These are phyloP conservation scores for Mucor saturninus DNA, from an alignment of 371 early-diverging fungal species.

Conservation along the genomic window DNA sequence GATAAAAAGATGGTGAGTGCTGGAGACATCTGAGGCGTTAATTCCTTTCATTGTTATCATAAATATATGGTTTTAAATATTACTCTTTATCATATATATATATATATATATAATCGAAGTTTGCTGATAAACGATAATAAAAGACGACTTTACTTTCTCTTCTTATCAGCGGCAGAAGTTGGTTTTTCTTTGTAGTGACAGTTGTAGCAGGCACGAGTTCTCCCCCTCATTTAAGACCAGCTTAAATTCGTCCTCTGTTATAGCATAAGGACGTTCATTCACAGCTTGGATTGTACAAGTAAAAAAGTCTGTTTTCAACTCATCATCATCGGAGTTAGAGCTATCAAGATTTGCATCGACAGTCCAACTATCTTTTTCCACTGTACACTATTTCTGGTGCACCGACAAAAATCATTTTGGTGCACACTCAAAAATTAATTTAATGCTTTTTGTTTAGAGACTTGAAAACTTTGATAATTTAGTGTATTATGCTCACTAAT, in stretches of 20 bases:
- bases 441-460: too few species aligned
- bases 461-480: too few species aligned
- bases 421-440: too few species aligned
- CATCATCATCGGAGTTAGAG: constrained; percentile 40
- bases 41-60: constrained; percentile 61
- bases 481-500: too few species aligned
- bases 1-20: constrained; percentile 51
- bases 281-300: constrained; percentile 42
- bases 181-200: constrained; percentile 22
- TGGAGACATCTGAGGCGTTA: constrained; percentile 51
- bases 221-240: constrained; percentile 47
- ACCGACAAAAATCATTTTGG: too few species aligned
- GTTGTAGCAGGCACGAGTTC: constrained; percentile 4
- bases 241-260: constrained; percentile 32
- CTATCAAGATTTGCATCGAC: constrained; percentile 28
- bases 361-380: constrained; percentile 45
- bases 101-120: not conserved
- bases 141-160: not conserved
- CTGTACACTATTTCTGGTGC: too few species aligned
- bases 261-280: constrained; percentile 30
- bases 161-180: constrained; percentile 1
- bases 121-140: not conserved
- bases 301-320: constrained; percentile 44
- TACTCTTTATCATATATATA: not conserved
- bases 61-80: constrained; percentile 49